These are phyloP conservation scores for Candida dajiaensis DNA, from an alignment of 805 yeast species.

Conservation along the genomic window DNA sequence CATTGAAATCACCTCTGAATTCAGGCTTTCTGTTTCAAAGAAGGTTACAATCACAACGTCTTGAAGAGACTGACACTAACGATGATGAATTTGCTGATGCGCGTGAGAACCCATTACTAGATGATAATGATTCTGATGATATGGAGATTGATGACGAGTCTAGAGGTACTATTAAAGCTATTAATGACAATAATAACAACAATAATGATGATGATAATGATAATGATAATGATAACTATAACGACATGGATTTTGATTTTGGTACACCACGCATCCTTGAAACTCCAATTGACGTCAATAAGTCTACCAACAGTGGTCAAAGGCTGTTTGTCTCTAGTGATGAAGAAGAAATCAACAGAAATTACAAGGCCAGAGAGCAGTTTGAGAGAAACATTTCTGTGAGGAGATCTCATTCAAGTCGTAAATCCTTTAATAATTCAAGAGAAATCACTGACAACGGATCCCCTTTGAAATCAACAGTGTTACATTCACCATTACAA, in stretches of 20 bases:
- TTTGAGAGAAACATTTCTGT: constrained; percentile 18
- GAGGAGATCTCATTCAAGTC: constrained; percentile 1
- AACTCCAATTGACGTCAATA: not conserved
- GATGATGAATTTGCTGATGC: constrained; percentile 19
- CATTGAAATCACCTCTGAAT: constrained; percentile 14
- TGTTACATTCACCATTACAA: constrained; percentile 6
- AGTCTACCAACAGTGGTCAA: constrained; percentile 6
- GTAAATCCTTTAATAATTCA: not conserved
- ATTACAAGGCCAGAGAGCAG: constrained; percentile 10
- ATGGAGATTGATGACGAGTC: constrained; percentile 28
- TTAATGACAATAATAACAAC: constrained; percentile 7
- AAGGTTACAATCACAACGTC: constrained; percentile 3
- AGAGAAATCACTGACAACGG: not conserved
- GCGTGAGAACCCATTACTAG: constrained; percentile 13
- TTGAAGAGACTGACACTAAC: constrained; percentile 6
- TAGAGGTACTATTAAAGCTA: constrained; percentile 12
- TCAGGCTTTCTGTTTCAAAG: constrained; percentile 3
- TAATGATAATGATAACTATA: constrained; percentile 6
- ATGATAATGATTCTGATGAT: constrained; percentile 15
- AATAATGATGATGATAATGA: too few species aligned
- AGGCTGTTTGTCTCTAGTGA: constrained; percentile 16
- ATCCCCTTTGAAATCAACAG: constrained; percentile 5
- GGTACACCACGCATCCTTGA: not conserved
- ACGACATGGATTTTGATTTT: constrained; percentile 1
- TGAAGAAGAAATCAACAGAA: constrained; percentile 4